Evolutionary conservation across 1,284 basidiomycete species (phyloP).

Genomic region (Sanghuangporus baumii): DNA sequence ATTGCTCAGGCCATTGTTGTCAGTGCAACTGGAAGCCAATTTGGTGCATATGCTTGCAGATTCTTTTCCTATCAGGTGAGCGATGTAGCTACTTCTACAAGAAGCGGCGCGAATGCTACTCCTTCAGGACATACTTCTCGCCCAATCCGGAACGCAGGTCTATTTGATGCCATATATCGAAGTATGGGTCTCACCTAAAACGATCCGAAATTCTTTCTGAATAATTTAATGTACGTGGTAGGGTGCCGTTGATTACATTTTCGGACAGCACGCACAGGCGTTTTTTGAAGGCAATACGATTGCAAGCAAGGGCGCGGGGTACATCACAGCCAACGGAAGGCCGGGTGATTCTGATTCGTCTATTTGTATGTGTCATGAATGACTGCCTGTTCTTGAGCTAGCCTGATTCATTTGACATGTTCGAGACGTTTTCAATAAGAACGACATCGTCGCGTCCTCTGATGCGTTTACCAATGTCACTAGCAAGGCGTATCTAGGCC

Average conservation of each 20-base stretch:
- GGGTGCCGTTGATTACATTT: slow-evolving; percentile 33
- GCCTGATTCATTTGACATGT: background rate
- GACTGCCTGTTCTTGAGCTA: slow-evolving; percentile 8
- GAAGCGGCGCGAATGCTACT: slow-evolving; percentile 22
- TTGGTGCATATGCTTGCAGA: slow-evolving; percentile 46
- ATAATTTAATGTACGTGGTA: background rate
- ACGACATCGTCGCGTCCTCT: slow-evolving; percentile 21
- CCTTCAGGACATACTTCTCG: slow-evolving; percentile 29
- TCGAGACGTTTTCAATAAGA: slow-evolving; percentile 27
- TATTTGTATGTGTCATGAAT: slow-evolving; percentile 11
- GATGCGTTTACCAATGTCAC: slow-evolving; percentile 22
- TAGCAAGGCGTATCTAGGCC: slow-evolving; percentile 27
- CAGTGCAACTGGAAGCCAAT: slow-evolving; percentile 44
- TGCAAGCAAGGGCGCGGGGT: slow-evolving; percentile 26
- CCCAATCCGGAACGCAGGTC: slow-evolving; percentile 28
- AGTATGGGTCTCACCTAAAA: slow-evolving; percentile 1
- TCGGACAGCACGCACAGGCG: slow-evolving; percentile 27
- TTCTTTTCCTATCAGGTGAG: slow-evolving; percentile 42
- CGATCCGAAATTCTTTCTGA: background rate
- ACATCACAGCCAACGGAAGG: slow-evolving; percentile 28
- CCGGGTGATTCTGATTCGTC: slow-evolving; percentile 16
- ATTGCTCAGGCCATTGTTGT: slow-evolving; percentile 49
- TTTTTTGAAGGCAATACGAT: slow-evolving; percentile 30
- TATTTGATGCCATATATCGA: slow-evolving; percentile 30
- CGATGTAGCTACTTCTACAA: slow-evolving; percentile 28